phyloP scores from a whole-genome alignment of 2,329 filamentous ascomycete species.

The Pezicula radicicola region DNA sequence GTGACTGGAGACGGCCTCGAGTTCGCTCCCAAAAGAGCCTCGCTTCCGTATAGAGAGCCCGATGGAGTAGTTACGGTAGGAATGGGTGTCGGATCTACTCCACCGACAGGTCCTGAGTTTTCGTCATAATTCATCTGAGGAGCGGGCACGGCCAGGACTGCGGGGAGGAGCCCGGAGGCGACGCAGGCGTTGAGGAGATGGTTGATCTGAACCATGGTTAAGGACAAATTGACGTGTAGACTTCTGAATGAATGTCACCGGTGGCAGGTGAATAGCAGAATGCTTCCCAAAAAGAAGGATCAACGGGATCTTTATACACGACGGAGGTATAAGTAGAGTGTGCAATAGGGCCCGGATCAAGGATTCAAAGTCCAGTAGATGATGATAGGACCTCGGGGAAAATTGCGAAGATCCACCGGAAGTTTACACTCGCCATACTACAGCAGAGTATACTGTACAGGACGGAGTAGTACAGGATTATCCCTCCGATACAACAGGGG shows the following conservation, averaged over 20 bases:
- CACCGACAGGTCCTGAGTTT: conserved; percentile 39
- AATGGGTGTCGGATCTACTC: conserved; percentile 32
- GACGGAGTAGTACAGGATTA: too few relatives aligned
- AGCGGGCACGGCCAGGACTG: conserved; percentile 11
- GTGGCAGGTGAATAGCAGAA: too few relatives aligned
- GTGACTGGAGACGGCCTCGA: conserved; percentile 34
- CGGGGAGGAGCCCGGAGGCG: conserved; percentile 8
- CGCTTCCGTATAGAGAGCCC: conserved; percentile 38
- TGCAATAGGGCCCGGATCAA: too few relatives aligned
- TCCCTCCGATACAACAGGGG: too few relatives aligned
- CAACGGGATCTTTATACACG: too few relatives aligned
- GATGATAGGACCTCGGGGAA: background rate
- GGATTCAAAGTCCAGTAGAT: background rate
- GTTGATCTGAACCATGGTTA: background rate
- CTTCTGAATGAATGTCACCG: too few relatives aligned
- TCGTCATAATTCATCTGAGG: conserved; percentile 37
- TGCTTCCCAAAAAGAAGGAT: too few relatives aligned
- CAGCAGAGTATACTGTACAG: too few relatives aligned
- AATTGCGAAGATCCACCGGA: too few relatives aligned
- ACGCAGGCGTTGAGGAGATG: background rate
- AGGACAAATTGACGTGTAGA: background rate
- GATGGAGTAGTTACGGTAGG: conserved; percentile 34
- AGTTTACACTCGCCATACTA: too few relatives aligned
- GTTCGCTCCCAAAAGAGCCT: conserved; percentile 37
- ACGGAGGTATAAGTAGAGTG: too few relatives aligned